Evolutionary conservation across 257 asterid species (phyloP).

Genomic region (Nicotiana tabacum): DNA sequence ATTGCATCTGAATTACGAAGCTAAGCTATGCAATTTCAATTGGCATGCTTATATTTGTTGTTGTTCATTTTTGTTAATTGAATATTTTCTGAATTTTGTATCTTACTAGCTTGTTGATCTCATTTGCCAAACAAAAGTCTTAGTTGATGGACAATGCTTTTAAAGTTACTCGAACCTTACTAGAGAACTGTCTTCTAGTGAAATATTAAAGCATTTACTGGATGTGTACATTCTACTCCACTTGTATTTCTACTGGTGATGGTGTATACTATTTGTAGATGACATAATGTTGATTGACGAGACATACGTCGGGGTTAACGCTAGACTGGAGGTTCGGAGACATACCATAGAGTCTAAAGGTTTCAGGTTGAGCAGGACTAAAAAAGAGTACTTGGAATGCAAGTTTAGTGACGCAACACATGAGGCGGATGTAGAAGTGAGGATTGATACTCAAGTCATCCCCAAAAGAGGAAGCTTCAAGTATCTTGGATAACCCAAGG

Average conservation of each 20-base stretch:
- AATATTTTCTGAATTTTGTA: not conserved
- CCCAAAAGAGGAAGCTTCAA: too few species aligned
- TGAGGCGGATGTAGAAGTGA: too few species aligned
- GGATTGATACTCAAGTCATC: too few species aligned
- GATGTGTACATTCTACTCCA: not conserved
- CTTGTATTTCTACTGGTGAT: not conserved
- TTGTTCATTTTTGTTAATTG: not conserved
- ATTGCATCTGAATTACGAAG: not conserved
- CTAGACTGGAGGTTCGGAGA: too few species aligned
- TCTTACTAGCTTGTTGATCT: not conserved
- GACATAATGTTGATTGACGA: too few species aligned
- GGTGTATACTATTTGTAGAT: too few species aligned
- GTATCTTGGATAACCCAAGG: too few species aligned
- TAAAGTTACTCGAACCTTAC: not conserved
- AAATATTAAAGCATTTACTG: not conserved
- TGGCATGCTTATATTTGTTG: not conserved
- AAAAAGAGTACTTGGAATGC: too few species aligned
- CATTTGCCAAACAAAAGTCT: not conserved
- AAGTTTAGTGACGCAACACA: too few species aligned
- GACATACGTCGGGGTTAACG: too few species aligned
- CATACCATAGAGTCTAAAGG: too few species aligned
- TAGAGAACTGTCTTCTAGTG: not conserved
- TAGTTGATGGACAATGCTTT: not conserved
- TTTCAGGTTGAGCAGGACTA: too few species aligned
- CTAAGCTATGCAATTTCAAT: slow-evolving; percentile 8